A percentile compares a stretch with the other conserved stretches of the same genome.
phyloP scores from a whole-genome alignment of 345 rosid species.

The Populus alba region DNA sequence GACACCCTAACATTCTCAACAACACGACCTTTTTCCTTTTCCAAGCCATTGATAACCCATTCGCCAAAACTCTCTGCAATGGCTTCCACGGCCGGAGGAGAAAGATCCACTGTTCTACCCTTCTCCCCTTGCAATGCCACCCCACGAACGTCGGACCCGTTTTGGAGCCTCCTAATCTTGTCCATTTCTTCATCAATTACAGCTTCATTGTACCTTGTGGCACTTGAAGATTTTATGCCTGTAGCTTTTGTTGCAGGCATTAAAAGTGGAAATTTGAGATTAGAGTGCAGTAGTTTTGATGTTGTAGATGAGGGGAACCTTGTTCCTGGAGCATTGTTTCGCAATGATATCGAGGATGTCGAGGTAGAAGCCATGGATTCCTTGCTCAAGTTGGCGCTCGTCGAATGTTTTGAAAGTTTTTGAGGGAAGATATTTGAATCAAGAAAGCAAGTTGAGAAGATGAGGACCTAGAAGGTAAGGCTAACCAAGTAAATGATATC shows the following conservation, averaged over 20 bases:
- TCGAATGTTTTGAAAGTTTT: constrained; percentile 9
- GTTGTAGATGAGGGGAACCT: constrained; percentile 27
- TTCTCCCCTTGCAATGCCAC: constrained; percentile 87
- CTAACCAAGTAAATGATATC: constrained; percentile 15
- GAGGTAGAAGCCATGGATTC: constrained; percentile 35
- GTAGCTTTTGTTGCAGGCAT: constrained; percentile 2
- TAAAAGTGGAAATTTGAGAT: constrained; percentile 15
- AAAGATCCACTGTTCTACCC: constrained; percentile 67
- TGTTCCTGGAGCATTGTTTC: constrained; percentile 26
- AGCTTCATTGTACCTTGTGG: constrained; percentile 38
- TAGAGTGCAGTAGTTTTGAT: constrained; percentile 7
- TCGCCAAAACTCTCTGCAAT: constrained; percentile 90
- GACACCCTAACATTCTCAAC: constrained; percentile 51
- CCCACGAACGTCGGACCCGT: constrained; percentile 90
- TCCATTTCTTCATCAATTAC: constrained; percentile 70
- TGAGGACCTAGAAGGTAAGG: constrained; percentile 3
- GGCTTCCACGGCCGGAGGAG: constrained; percentile 83
- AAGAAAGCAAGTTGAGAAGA: constrained; percentile 10
- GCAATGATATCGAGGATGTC: constrained; percentile 24
- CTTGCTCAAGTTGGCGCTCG: constrained; percentile 13
- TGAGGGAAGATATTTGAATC: not conserved
- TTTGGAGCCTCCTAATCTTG: constrained; percentile 72
- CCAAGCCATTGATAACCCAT: constrained; percentile 56
- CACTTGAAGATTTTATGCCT: constrained; percentile 27
- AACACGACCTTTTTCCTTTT: constrained; percentile 27